phyloP scores from a whole-genome alignment of 129 eudicot species.

The Scalesia atractyloides region DNA sequence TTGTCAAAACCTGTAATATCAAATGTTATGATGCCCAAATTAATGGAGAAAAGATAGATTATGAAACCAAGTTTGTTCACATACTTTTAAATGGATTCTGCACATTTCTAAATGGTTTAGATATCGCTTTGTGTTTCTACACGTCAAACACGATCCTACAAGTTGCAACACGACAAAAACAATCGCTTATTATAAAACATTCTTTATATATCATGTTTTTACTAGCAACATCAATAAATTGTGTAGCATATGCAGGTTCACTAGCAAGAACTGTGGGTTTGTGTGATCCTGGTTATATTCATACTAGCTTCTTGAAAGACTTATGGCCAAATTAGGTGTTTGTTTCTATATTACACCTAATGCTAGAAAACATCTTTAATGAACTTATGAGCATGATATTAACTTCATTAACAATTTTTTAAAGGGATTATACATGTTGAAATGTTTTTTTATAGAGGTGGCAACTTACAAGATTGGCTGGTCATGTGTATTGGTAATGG shows the following conservation, averaged over 20 bases:
- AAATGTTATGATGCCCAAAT: too few relatives aligned
- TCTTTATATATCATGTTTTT: constrained; percentile 6
- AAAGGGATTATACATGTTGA: constrained; percentile 11
- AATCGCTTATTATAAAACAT: not conserved
- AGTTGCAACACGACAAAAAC: not conserved
- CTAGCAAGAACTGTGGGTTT: constrained; percentile 87
- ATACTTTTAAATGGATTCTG: too few relatives aligned
- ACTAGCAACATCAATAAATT: not conserved
- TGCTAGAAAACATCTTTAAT: not conserved
- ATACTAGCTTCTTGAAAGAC: constrained; percentile 68
- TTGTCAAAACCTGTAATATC: too few relatives aligned
- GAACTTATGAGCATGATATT: not conserved
- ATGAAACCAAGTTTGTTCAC: too few relatives aligned
- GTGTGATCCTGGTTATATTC: constrained; percentile 89
- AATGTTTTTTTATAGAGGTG: constrained; percentile 7
- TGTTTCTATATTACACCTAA: constrained; percentile 25
- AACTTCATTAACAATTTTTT: not conserved
- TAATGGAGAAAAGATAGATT: too few relatives aligned
- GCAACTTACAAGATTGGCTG: not conserved
- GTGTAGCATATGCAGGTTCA: constrained; percentile 50
- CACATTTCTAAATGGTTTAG: too few relatives aligned
- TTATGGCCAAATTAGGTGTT: constrained; percentile 73
- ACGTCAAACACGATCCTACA: too few relatives aligned
- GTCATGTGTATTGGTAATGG: not conserved
- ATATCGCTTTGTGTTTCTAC: too few relatives aligned